Base-by-base conservation (phyloP, 176 grass and related monocot species). In the Carex kokanica region DNA sequence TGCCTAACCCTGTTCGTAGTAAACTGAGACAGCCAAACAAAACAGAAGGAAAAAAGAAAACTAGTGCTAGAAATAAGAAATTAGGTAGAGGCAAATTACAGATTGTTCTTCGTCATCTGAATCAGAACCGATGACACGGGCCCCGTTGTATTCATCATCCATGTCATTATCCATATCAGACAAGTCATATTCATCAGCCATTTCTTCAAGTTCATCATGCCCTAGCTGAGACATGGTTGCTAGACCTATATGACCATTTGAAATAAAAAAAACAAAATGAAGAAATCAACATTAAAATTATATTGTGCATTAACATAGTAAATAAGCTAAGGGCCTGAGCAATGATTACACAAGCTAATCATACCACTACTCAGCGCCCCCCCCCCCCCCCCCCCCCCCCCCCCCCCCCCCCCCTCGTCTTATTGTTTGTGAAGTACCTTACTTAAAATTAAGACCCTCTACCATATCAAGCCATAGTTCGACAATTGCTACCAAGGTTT, bases 61-160 rank as follows among this genome's bases (percentile, higher is more conserved):
- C 36, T 21, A 71, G 36, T 71, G 20, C 15, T 25, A 47, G 3
- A 77, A 25, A 68, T 75, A 24, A 49, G 51, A 61, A 38, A 70
- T 75, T 18, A 10, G 29, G 23, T 78, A 72, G 73, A 47, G 75
- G 6, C 65, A 27, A 45, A 84, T 62, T 94, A 97, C 94, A 83
- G 83, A 78, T 88, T 85, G 91, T 51, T 86, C 92, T 36, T 94
- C 94, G 18, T 92, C 94, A 21, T 94, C 94, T 84, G 64, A 85
- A 86, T 97, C 88, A 64, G 86, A 89, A 23, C 87, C 72, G 3
- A 51, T 78, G 86, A 86, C 72, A 27, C 79, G 66, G 56, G 83
- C 77, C 56, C 71, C 84, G 12, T 74, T 75, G 64, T 78, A 82
- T 24, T 89, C 84, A 60, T 83, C 84, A 18, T 89, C 88, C 80